Evolutionary conservation across 441 rosid genomes (phyloP).

Genomic region (Euphorbia corollata): DNA sequence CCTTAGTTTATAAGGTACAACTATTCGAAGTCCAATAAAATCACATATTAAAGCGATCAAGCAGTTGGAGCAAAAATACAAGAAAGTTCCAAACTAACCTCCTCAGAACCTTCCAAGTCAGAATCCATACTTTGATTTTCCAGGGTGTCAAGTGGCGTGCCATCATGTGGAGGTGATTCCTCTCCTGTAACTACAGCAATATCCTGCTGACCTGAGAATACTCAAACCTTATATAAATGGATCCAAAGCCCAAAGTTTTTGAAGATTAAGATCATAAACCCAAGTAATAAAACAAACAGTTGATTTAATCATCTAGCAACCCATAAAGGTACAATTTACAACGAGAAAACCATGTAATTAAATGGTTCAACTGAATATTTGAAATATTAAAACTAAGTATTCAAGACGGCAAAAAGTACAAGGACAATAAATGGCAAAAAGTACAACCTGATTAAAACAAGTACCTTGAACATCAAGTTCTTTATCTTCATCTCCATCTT

Average conservation of each 20-base stretch:
- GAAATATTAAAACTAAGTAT: background rate
- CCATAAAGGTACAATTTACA: background rate
- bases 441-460: constrained; percentile 41
- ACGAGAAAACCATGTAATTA: background rate
- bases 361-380: background rate
- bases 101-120: constrained; percentile 44
- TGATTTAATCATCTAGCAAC: background rate
- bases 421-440: background rate
- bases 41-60: background rate
- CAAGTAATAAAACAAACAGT: background rate
- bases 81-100: constrained; percentile 39
- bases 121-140: constrained; percentile 38
- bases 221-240: background rate
- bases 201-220: constrained; percentile 35
- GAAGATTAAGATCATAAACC: background rate
- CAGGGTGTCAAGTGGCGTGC: constrained; percentile 29
- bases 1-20: background rate
- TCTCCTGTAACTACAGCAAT: constrained; percentile 34
- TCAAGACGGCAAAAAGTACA: background rate
- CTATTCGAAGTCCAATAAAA: background rate
- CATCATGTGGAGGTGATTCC: constrained; percentile 38
- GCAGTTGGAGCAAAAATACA: background rate
- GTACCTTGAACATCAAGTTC: constrained; percentile 30
- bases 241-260: background rate
- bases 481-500: constrained; percentile 35